Evolutionary conservation across 768 basidiomycete genomes (phyloP), one percentile per base, ranked within the genome.

Genomic region (Grammothele lineata): DNA sequence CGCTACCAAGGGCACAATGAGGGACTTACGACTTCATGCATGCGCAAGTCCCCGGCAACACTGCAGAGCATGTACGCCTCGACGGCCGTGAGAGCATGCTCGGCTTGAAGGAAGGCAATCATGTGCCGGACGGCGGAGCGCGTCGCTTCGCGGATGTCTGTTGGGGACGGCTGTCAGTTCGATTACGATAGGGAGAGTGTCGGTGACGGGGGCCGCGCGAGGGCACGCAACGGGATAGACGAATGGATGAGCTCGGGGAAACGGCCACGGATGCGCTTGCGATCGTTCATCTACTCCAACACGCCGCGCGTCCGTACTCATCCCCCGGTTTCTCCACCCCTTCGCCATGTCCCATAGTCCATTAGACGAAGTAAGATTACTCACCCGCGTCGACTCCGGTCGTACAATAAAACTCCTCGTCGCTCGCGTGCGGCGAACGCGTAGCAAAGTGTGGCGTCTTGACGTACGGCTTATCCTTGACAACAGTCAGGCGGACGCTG

Each of bases 51-150:
- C 2, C 72, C 80, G 0, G 72, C 77, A 39, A 82, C 74, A 52
- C 81, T 81, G 54, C 79, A 80, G 0, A 82, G 66, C 65, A 81
- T 79, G 50, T 83, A 83, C 33, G 79, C 79, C 3, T 74, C 77
- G 5, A 70, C 68, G n/a, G 69, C 60, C 26, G 57, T 55, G 38
- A 82, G 54, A 17, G 66, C 66, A 47, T 73, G 68, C 46, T 77
- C 73, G 0, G 57, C 62, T n/a, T 57, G 60, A 12, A 83, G 61
- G 53, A 73, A 78, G 7, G 65, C 60, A 37, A 83, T 79, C 81
- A 83, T 83, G 46, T 73, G 64, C 26, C 79, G 72, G 11, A 77
- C 75, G 5, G 81, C 80, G 8, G 72, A 64, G 18, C 79, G 75
- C 1, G 76, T 73, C 7, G 80, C 78, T 47, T 78, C 74, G 19